phyloP scores from a whole-genome alignment of 805 yeast species.

The Jamesozyma jinghongensis region DNA sequence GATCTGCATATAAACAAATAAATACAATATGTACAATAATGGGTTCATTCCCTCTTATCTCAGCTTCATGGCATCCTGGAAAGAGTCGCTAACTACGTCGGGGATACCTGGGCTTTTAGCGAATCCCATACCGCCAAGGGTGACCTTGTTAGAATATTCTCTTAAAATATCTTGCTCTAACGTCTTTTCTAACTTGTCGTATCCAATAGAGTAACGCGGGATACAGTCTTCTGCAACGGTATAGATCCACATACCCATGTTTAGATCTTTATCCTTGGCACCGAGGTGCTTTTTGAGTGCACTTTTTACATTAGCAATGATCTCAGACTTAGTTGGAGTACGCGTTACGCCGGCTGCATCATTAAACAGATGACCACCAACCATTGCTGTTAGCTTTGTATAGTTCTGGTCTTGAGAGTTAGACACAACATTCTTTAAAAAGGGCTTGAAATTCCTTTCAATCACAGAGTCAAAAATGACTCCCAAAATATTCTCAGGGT shows the following conservation, averaged over 20 bases:
- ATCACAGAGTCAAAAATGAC: conserved; percentile 86
- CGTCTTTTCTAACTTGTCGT: conserved; percentile 35
- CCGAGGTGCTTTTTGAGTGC: conserved; percentile 36
- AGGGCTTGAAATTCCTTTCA: conserved; percentile 43
- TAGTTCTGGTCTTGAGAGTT: conserved; percentile 24
- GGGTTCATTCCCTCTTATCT: too few species aligned
- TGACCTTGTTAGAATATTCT: conserved; percentile 35
- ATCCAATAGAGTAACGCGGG: conserved; percentile 75
- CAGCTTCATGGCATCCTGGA: conserved; percentile 41
- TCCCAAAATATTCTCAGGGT: conserved; percentile 60
- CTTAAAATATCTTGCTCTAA: conserved; percentile 29
- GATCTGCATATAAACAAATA: neutral
- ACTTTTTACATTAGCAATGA: conserved; percentile 26
- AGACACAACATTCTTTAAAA: conserved; percentile 11
- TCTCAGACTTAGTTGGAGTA: conserved; percentile 13
- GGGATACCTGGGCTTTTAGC: conserved; percentile 85
- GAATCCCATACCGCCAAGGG: conserved; percentile 71
- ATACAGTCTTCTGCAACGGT: conserved; percentile 49
- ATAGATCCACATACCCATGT: conserved; percentile 29
- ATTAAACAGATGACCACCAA: conserved; percentile 68
- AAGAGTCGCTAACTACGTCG: conserved; percentile 63
- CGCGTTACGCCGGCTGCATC: conserved; percentile 15
- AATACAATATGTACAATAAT: too few species aligned
- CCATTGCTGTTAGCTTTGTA: conserved; percentile 77
- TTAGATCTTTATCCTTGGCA: conserved; percentile 25